Base-by-base conservation (phyloP, 148 eudicot species). In the Camellia japonica region DNA sequence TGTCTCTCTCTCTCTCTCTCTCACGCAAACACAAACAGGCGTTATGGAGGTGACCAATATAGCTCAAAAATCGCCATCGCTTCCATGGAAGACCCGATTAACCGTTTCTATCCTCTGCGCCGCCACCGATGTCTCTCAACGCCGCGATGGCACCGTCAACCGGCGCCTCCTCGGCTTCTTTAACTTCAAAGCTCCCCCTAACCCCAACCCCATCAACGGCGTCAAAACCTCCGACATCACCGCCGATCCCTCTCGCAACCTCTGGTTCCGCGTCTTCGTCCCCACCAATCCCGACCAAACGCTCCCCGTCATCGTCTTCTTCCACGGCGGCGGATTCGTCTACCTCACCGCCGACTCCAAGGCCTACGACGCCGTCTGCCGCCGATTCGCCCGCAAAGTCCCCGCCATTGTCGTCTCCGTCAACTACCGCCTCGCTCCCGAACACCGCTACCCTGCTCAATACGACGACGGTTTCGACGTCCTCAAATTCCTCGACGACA, bases 311-410 rank as follows among this genome's bases (percentile, higher is more conserved):
- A 73, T 86, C 18, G 30, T 86, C 23, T 84, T 78, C 83, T 86
- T 86, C 79, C 89, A 86, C 56, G 90, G 89, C 20, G 89, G 90
- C 14, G 89, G 38, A 30, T 30, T 30, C 38, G 38, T 30, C 38
- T 30, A 30, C 38, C 38, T 30, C 38, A 30, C 38, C 38, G 38
- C 38, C 38, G 38, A 30, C 38, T 30, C 38, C 38, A 30, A 30
- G 38, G 38, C 38, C 38, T 30, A 30, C 38, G 38, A 30, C 38
- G 38, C 38, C 38, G 38, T 30, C 38, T 30, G 38, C 38, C 38
- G 38, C 38, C 38, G 38, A 30, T 30, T 30, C 38, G 38, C 38
- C 38, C 38, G 38, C 38, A 30, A 30, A 30, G 38, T 30, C 38
- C 38, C 38, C 1, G 38, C 38, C 38, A 30, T 30, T 30, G 38